Evolutionary conservation across 805 yeast species (phyloP).

Genomic region (Millerozyma miso): DNA sequence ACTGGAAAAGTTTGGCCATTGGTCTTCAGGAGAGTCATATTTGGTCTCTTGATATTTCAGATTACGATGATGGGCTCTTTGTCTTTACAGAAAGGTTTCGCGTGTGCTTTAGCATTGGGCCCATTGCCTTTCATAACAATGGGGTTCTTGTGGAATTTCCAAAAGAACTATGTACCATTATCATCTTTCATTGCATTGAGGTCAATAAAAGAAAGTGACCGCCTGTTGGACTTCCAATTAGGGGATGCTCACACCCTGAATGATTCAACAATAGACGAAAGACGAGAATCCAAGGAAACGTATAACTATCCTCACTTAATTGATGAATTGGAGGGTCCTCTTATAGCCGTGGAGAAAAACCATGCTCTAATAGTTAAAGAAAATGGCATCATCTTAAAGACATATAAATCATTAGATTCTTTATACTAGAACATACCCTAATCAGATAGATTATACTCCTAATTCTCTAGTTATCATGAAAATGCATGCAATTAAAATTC

Average conservation of each 20-base stretch:
- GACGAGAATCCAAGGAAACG: constrained; percentile 64
- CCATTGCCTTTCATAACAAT: constrained; percentile 75
- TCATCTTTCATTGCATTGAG: constrained; percentile 83
- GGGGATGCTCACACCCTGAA: constrained; percentile 9
- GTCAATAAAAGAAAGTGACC: constrained; percentile 55
- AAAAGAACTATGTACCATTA: constrained; percentile 74
- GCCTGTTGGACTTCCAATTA: constrained; percentile 20
- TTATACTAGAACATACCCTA: too few relatives aligned
- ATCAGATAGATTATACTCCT: not conserved
- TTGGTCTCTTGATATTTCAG: constrained; percentile 82
- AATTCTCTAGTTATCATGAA: not conserved
- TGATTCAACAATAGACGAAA: constrained; percentile 66
- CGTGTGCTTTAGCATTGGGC: constrained; percentile 62
- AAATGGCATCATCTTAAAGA: constrained; percentile 25
- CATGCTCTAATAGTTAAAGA: constrained; percentile 26
- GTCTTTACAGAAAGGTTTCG: constrained; percentile 75
- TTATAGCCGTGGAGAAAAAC: constrained; percentile 63
- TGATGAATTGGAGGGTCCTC: constrained; percentile 76
- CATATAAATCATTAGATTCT: not conserved
- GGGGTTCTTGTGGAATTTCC: constrained; percentile 72
- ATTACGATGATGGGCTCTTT: constrained; percentile 90
- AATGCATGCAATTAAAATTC: not conserved
- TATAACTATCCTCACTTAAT: constrained; percentile 77
- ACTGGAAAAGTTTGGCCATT: constrained; percentile 97
- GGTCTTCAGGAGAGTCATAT: constrained; percentile 72